Evolutionary conservation across 1,284 basidiomycete genomes (phyloP).

Genomic region (Rhodotorula sp.): DNA sequence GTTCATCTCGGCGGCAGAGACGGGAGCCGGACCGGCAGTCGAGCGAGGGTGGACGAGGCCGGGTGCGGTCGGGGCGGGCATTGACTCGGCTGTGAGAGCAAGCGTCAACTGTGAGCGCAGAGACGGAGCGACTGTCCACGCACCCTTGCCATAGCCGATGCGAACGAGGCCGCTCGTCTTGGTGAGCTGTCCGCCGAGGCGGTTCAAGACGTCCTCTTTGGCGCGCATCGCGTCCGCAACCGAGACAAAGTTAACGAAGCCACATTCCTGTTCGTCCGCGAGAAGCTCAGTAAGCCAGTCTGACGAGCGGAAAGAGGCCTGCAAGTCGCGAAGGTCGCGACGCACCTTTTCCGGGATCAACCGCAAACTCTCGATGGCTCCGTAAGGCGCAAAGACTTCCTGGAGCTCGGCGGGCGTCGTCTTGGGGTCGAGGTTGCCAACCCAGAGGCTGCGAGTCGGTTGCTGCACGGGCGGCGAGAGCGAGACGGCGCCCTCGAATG

Average conservation of each 20-base stretch:
- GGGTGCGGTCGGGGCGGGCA: constrained; percentile 55
- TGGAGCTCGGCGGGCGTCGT: constrained; percentile 93
- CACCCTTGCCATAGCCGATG: constrained; percentile 93
- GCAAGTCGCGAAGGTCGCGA: neutral
- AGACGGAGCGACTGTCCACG: neutral
- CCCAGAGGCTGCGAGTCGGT: constrained; percentile 93
- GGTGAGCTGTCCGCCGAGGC: constrained; percentile 79
- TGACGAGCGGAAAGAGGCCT: neutral
- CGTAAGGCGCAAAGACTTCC: constrained; percentile 90
- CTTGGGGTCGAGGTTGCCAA: constrained; percentile 90
- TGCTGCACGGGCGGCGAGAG: constrained; percentile 58
- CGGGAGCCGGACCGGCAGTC: constrained; percentile 11
- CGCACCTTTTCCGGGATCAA: constrained; percentile 91
- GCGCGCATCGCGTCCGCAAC: constrained; percentile 90
- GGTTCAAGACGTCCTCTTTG: constrained; percentile 92
- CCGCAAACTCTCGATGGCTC: constrained; percentile 90
- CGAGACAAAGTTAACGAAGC: constrained; percentile 97
- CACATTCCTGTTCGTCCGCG: constrained; percentile 69
- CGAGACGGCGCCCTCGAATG: constrained; percentile 40
- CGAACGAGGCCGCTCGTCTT: constrained; percentile 90
- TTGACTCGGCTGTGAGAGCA: constrained; percentile 70
- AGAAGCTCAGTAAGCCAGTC: neutral
- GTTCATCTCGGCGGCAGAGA: constrained; percentile 21
- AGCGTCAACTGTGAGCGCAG: constrained; percentile 55
- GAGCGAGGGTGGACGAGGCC: constrained; percentile 57